A percentile compares a stretch with the other conserved stretches of the same genome.
Conservation (phyloP, 2,329 filamentous ascomycete species). For the Ascochyta lentis region DNA sequence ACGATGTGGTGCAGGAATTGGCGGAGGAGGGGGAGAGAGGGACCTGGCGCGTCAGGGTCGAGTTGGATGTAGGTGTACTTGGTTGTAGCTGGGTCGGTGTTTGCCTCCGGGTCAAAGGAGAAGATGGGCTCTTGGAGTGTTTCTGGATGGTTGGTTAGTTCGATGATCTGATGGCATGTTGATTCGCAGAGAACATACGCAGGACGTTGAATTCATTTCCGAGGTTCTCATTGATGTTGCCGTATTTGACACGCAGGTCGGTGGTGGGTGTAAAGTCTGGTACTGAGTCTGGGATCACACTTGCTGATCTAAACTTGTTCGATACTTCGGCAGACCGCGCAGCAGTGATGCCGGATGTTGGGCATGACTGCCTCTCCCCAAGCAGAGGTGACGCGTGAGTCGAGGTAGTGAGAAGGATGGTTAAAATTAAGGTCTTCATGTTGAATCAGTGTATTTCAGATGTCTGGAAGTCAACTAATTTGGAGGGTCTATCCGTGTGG, state of each 20-base stretch:
- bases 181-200: not conserved
- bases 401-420: not conserved
- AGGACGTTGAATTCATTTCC: constrained; percentile 4
- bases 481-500: too few relatives aligned
- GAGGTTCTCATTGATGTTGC: constrained; percentile 9
- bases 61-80: constrained; percentile 13
- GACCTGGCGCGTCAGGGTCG: constrained; percentile 9
- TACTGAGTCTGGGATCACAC: constrained; percentile 3
- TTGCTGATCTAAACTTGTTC: not conserved
- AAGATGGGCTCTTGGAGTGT: too few relatives aligned
- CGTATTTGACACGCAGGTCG: constrained; percentile 5
- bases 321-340: not conserved
- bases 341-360: constrained; percentile 3
- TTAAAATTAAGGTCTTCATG: not conserved
- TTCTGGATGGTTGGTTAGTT: too few relatives aligned
- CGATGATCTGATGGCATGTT: not conserved
- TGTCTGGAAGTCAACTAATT: too few relatives aligned
- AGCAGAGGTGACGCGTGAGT: constrained; percentile 1
- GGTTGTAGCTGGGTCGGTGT: not conserved
- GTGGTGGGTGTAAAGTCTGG: constrained; percentile 7
- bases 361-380: not conserved
- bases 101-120: not conserved
- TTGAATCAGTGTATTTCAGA: not conserved
- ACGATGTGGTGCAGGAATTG: constrained; percentile 13
- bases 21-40: constrained; percentile 6